These are phyloP conservation scores for Aspergillus mulundensis DNA, from an alignment of 495 filamentous ascomycete genomes.

Conservation along the genomic window DNA sequence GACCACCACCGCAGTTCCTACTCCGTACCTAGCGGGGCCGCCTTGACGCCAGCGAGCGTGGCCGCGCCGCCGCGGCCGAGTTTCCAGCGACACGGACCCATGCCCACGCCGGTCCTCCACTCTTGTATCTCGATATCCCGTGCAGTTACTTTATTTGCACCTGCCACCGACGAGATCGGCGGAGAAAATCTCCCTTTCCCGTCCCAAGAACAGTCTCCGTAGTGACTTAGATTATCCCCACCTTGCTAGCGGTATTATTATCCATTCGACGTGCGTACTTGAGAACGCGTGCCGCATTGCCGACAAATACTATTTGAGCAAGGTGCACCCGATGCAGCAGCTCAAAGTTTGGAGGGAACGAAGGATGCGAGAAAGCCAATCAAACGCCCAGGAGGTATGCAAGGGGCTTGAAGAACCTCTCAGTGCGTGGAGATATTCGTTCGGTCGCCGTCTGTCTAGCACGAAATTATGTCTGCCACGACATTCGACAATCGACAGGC, in stretches of 20 bases:
- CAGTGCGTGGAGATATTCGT: not conserved
- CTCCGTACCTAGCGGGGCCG: not conserved
- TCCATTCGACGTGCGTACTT: not conserved
- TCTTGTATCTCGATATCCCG: constrained; percentile 1
- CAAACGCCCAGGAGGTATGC: not conserved
- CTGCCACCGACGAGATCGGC: not conserved
- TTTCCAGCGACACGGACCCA: no score
- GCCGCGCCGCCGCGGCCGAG: not conserved
- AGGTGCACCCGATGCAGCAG: not conserved
- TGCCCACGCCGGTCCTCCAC: no score
- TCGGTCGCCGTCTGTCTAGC: not conserved
- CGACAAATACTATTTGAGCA: not conserved
- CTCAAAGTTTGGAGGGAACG: not conserved
- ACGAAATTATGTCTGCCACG: not conserved
- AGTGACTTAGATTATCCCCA: not conserved
- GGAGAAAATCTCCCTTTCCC: not conserved
- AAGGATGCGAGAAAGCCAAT: not conserved
- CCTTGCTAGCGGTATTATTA: not conserved
- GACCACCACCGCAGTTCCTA: not conserved
- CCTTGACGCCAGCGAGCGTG: not conserved
- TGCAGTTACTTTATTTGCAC: not conserved
- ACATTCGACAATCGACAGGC: not conserved
- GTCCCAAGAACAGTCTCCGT: no score
- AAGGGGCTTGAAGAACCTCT: not conserved
- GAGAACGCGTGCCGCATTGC: constrained; percentile 1